Conservation (phyloP, 202 grass and related monocot species). For the Carex arenaria region DNA sequence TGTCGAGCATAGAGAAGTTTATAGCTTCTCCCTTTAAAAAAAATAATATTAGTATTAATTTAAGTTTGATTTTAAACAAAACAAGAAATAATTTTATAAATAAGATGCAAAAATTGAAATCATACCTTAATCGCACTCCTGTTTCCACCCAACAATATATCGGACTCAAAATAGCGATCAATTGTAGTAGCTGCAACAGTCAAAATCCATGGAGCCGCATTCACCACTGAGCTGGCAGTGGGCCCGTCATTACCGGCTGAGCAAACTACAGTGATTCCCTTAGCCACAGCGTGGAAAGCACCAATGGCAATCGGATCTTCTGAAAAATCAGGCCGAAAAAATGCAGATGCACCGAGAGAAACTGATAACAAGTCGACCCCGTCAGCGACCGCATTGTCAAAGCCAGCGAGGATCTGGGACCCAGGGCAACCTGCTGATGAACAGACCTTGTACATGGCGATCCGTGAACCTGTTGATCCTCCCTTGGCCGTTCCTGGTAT, state of each 20-base stretch:
- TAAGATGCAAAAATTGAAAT: not conserved
- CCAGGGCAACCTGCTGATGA: slow-evolving; percentile 48
- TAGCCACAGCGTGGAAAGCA: slow-evolving; percentile 70
- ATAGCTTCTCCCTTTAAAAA: slow-evolving; percentile 57
- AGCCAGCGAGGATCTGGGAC: slow-evolving; percentile 74
- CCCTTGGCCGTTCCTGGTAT: slow-evolving; percentile 46
- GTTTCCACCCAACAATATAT: slow-evolving; percentile 61
- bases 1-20: slow-evolving; percentile 73
- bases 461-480: slow-evolving; percentile 42
- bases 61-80: not conserved
- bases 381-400: slow-evolving; percentile 74
- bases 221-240: slow-evolving; percentile 42
- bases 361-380: slow-evolving; percentile 63
- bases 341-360: slow-evolving; percentile 46
- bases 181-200: slow-evolving; percentile 80
- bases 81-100: not conserved
- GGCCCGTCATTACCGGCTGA: slow-evolving; percentile 80
- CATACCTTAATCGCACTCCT: slow-evolving; percentile 44
- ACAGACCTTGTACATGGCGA: slow-evolving; percentile 79
- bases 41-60: not conserved
- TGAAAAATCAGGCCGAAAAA: slow-evolving; percentile 39
- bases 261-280: slow-evolving; percentile 62
- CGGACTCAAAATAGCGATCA: slow-evolving; percentile 75
- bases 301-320: slow-evolving; percentile 79
- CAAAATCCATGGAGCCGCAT: slow-evolving; percentile 79